Base-by-base conservation (phyloP, 805 yeast genomes). In the Candida germanica region DNA sequence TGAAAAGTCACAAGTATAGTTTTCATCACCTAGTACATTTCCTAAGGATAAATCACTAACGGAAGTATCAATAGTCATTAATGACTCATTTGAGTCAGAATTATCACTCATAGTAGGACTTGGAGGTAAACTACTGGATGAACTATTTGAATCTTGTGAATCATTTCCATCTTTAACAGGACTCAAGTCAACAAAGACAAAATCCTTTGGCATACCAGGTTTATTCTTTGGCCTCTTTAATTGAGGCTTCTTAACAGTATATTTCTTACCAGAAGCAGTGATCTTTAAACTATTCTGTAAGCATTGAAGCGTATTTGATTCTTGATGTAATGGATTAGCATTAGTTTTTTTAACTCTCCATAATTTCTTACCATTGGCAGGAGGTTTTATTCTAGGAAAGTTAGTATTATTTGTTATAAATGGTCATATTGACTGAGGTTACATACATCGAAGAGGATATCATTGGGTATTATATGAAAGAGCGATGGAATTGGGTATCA, bases 191-290 rank as follows among this genome's bases (percentile, higher is more conserved):
- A 67, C 73, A 44, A 67, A 67, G 13, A 67, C 70, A 42, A 66
- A 67, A 44, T 65, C 71, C 50, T 63, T 66, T 33, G 69, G 70
- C 58, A 57, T 61, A 3, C 73, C 73, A 6, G 71, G 71, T 49
- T 56, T 61, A 46, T 61, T 56, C 55, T 63, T 66, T 21, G 73
- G 73, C 50, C 73, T 64, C 45, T 58, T 64, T 36, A 58, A 56
- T 12, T 71, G 70, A 9, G 69, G 65, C 40, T 66, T 61, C 42
- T 58, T 64, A 26, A 51, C 53, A 27, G 56, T 43, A 44, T 54
- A 64, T 39, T 56, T 53, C 18, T 52, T 54, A 16, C 62, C 66
- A 24, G 68, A 67, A 36, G 71, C 66, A 35, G 67, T 50, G 32
- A 67, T 66, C 42, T 51, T 62, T 39, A 66, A 58, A n/a, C 71